Base-by-base conservation (phyloP, 2,329 filamentous ascomycete species). In the Epichloe hybrida region DNA sequence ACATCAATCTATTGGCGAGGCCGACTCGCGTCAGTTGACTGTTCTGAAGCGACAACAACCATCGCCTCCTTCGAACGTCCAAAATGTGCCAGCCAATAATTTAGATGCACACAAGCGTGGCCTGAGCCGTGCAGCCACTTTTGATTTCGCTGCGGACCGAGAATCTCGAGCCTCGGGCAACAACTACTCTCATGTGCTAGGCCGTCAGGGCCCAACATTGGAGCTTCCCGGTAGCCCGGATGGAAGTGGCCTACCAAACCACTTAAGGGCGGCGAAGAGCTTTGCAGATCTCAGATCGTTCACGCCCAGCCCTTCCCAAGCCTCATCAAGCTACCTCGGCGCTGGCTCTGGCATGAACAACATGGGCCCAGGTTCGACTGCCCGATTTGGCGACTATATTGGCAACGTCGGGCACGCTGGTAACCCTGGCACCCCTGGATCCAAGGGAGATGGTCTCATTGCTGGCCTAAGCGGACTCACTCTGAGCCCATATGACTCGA, bases 241-340 rank as follows among this genome's bases (percentile, higher is more conserved):
- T 45, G 72, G 69, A 17, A 69, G 66, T 53, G 72, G 72, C 31
- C 82, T 83, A 35, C 80, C 86, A 46, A 84, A 88, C 63, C 91
- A 91, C 61, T 79, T 98, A 37, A 84, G 93, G 42, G 88, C 88
- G 31, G 93, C 91, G 55, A 97, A 97, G 73, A 97, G 91, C 48
- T 96, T 96, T 65, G 93, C 91, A 37, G 93, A 98, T 64, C 72
- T 98, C 56, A 86, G 91, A 56, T 95, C 90, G 1, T 95, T 94
- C 69, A 96, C 90, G 15, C 91, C 91, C 11, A 97, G 91, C 59
- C 91, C 93, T 5, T 91, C 87, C 3, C 95, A 93, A 12, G 65
- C 68, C 0, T 88, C 88, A 17, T 88, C 88, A 5, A 94, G 88
- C 72, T 95, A 94, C 64, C 66, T 70, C 27, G 68, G 61, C 4